These are phyloP conservation scores for Gynochthodes officinalis DNA, from an alignment of 257 asterid genomes.

Conservation along the genomic window DNA sequence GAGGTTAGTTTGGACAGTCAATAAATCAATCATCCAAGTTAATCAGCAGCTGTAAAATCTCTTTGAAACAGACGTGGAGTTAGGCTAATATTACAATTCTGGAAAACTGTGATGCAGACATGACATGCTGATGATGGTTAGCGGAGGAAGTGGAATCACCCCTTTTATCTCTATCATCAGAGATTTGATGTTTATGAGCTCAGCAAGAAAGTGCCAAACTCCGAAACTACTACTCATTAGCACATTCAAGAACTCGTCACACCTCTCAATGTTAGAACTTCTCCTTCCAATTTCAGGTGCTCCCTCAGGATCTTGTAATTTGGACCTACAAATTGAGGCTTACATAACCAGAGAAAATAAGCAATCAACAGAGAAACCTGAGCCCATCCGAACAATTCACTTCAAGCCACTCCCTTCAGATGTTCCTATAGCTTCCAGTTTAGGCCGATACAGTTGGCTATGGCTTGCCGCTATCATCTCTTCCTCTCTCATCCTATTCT, in stretches of 20 bases:
- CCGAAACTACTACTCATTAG: constrained; percentile 60
- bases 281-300: constrained; percentile 53
- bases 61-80: too few relatives aligned
- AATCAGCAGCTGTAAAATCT: too few relatives aligned
- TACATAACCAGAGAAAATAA: constrained; percentile 67
- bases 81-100: too few relatives aligned
- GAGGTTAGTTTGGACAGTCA: constrained; percentile 40
- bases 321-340: constrained; percentile 76
- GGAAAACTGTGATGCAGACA: constrained; percentile 62
- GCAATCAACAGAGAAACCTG: constrained; percentile 35
- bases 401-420: constrained; percentile 65
- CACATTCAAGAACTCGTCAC: constrained; percentile 68
- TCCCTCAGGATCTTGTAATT: constrained; percentile 35
- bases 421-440: constrained; percentile 54
- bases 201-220: constrained; percentile 42
- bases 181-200: constrained; percentile 54
- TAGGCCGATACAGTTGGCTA: constrained; percentile 83
- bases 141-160: constrained; percentile 99
- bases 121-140: constrained; percentile 76
- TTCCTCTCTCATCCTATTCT: constrained; percentile 63
- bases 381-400: constrained; percentile 36
- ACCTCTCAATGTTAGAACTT: constrained; percentile 70
- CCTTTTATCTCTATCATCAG: constrained; percentile 82
- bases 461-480: constrained; percentile 91
- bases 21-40: too few relatives aligned